Percentiles rank a stretch among this genome's conserved stretches.
These are phyloP conservation scores for Melaleuca quinquenervia DNA, from an alignment of 345 rosid genomes.

Conservation along the genomic window DNA sequence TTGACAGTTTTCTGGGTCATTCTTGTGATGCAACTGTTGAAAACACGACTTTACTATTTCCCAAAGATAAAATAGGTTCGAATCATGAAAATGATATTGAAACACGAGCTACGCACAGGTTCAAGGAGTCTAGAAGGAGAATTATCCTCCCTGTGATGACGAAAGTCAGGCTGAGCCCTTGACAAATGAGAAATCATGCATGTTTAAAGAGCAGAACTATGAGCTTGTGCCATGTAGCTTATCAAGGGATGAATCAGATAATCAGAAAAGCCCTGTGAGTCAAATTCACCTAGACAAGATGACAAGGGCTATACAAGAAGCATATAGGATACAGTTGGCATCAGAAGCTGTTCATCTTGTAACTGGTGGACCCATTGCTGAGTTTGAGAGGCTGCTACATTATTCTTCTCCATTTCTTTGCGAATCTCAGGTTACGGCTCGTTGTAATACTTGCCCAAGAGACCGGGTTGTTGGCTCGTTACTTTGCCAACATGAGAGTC, in stretches of 20 bases:
- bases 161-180: not conserved
- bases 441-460: conserved; percentile 17
- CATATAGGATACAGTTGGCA: conserved; percentile 20
- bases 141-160: not conserved
- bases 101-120: conserved; percentile 1
- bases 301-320: conserved; percentile 19
- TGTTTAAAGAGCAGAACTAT: not conserved
- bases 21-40: not conserved
- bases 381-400: conserved; percentile 42
- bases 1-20: not conserved
- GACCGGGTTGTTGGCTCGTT: conserved; percentile 5
- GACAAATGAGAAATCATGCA: not conserved
- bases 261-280: not conserved
- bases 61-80: conserved; percentile 5
- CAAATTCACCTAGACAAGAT: conserved; percentile 18
- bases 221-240: not conserved
- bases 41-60: not conserved
- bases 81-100: not conserved
- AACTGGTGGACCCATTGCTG: conserved; percentile 40
- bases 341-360: conserved; percentile 39
- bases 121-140: not conserved
- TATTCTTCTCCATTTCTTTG: conserved; percentile 34
- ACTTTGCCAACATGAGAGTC: conserved; percentile 30
- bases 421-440: not conserved
- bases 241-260: conserved; percentile 4